Base-by-base conservation (phyloP, 164 flowering plant genomes). In the Protea cynaroides region DNA sequence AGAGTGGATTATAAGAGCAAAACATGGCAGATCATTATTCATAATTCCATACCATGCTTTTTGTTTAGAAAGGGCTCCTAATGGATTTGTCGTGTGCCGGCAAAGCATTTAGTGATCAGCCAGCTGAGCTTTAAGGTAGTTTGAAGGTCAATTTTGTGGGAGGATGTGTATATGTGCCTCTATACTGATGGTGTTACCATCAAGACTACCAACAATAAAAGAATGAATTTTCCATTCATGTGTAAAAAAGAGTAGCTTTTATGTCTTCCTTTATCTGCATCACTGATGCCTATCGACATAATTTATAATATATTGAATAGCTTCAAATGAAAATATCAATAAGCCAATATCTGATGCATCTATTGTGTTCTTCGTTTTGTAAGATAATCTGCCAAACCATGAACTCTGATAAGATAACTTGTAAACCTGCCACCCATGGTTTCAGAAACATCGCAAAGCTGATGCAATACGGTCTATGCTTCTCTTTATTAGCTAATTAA, bases 391-490 rank as follows among this genome's bases (percentile, higher is more conserved):
- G 47, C 55, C 36, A 1, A 17, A 19, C 22, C 14, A 0, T n/a
- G 19, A 40, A 51, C 29, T 63, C n/a, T 49, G 56, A 56, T 25
- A 21, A 50, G 61, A 63, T 9, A 25, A 56, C 21, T 60, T 62
- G 62, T 38, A 61, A 59, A 61, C 54, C 63, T 49, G 53, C 57
- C 46, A 66, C 38, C 58, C 21, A 56, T 38, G 19, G 54, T 59
- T 62, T 36, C 29, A 34, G 15, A 71, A 40, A 44, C 44, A 61
- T 25, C 47, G 46, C 61, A 58, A 29, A 29, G 34, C 34, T 29
- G 34, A 15, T 1, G 67, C n/a, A 6, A 51, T 49, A 22, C 36
- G 15, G 4, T 63, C 17, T 29, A 9, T 56, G 61, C 66, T 49
- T 56, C 38, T 44, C 65, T 36, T 64, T 53, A 60, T 14, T 62